phyloP scores from a whole-genome alignment of 306 rosid genomes.

The Cicer yamashitae region DNA sequence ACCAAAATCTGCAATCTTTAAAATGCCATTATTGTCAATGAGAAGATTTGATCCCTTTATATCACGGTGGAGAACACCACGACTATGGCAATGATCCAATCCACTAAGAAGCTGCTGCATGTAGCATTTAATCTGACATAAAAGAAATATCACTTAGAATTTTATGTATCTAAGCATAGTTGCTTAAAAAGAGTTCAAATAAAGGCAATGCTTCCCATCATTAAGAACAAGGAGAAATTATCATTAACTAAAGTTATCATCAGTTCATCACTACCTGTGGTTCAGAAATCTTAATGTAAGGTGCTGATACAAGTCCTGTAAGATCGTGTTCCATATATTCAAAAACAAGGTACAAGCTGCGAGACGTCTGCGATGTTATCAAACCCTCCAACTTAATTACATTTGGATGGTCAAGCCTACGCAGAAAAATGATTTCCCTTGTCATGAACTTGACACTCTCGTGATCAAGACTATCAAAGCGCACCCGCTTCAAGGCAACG shows the following conservation, averaged over 20 bases:
- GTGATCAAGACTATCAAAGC: slow-evolving; percentile 83
- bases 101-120: slow-evolving; percentile 94
- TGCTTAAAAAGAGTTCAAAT: slow-evolving; percentile 29
- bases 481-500: slow-evolving; percentile 88
- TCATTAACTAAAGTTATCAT: background rate
- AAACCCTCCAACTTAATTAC: slow-evolving; percentile 87
- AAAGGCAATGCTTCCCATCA: slow-evolving; percentile 22
- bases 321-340: slow-evolving; percentile 98
- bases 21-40: slow-evolving; percentile 71
- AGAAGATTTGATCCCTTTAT: slow-evolving; percentile 99
- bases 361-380: slow-evolving; percentile 76
- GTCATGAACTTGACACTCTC: slow-evolving; percentile 99
- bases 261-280: slow-evolving; percentile 72
- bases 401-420: slow-evolving; percentile 92
- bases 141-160: slow-evolving; percentile 37
- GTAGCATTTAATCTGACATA: slow-evolving; percentile 81
- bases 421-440: slow-evolving; percentile 86
- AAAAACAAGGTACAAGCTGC: slow-evolving; percentile 88
- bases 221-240: background rate
- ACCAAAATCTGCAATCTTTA: slow-evolving; percentile 97
- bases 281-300: slow-evolving; percentile 75
- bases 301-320: slow-evolving; percentile 82
- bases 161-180: slow-evolving; percentile 36
- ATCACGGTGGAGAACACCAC: slow-evolving; percentile 93
- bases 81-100: slow-evolving; percentile 85